Base-by-base conservation (phyloP, 371 early-diverging fungal genomes). In the Cokeromyces recurvatus region DNA sequence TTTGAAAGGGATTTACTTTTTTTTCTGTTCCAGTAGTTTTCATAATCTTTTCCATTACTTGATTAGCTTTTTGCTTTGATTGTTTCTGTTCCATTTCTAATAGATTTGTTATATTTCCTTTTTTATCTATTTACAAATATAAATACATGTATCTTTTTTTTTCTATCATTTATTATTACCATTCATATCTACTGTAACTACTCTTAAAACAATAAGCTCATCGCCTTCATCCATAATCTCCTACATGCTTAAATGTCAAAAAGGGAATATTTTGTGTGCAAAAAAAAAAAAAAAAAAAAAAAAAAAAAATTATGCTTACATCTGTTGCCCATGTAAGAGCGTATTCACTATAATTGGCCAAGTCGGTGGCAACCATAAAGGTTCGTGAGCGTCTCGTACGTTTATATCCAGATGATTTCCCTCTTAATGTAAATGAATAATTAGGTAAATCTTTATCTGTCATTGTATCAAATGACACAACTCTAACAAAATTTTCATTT, bases 151-250 rank as follows among this genome's bases (percentile, higher is more conserved):
- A 11, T 27, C 11, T 29, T 29, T 29, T 29, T 29, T 11, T 29
- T 11, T 29, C 11, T 29, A 8, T 29, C 29, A 34, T 34, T 11
- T 34, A 34, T 22, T 12, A 15, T 43, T 62, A 71, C 71, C 70
- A 15, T 43, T 64, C 55, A 69, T 59, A 35, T 75, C 76, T 1
- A 65, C 63, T 3, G 69, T 75, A 11, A 69, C 63, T 0, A 75
- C 76, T 32, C 72, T 58, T 22, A 75, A 40, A n/a, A 75, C 68
- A 38, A 75, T 70, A 42, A 81, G 53, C 54, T 81, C 82, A 55
- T 81, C 82, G 23, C 79, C 78, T 48, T 79, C 72, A 24, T 81
- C 82, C 59, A 81, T 69, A 46, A 78, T 66, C 53, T 74, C 72
- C 70, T 69, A 48, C 15, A 17, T n/a, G n/a, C n/a, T n/a, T n/a